These are phyloP conservation scores for carrot (Daucus carota) DNA, from an alignment of 129 eudicot species.

Conservation along the genomic window DH1_v3.0 NC_030385.2:26849501-26850000, in stretches of 20 bases:
- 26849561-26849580: not conserved
- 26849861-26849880: not conserved
- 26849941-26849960: too few species aligned
- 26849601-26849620: conserved; percentile 16
- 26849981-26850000: too few species aligned
- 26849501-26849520: not conserved
- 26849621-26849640: conserved; percentile 97
- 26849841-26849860: not conserved
- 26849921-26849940: too few species aligned
- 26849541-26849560: not conserved
- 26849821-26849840: not conserved
- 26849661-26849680: conserved; percentile 92
- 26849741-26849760: not conserved
- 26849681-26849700: conserved; percentile 68
- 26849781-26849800: not conserved
- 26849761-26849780: not conserved
- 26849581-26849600: not conserved
- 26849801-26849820: not conserved
- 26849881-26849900: not conserved
- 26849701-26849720: conserved; percentile 82
- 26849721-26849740: conserved; percentile 33
- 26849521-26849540: too few species aligned
- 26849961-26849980: too few species aligned
- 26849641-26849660: conserved; percentile 67
- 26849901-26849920: not conserved